phyloP scores from a whole-genome alignment of 2,329 filamentous ascomycete genomes.

The Parastagonospora avenae region DNA sequence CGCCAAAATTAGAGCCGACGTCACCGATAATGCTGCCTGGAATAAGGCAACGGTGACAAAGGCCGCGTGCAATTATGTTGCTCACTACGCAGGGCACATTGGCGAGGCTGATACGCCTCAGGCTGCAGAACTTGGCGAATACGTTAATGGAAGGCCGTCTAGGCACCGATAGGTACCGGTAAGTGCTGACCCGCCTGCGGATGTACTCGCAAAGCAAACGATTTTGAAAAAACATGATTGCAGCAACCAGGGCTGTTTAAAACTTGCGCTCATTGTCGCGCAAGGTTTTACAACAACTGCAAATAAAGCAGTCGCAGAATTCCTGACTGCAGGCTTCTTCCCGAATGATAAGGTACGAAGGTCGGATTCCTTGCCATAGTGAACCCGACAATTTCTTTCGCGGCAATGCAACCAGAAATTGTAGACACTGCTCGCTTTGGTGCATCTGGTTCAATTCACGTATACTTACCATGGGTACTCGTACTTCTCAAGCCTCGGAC shows the following conservation, averaged over 20 bases:
- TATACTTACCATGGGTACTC: constrained; percentile 22
- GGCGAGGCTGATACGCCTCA: constrained; percentile 5
- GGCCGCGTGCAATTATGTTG: constrained; percentile 22
- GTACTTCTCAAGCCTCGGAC: constrained; percentile 9
- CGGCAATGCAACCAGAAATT: constrained; percentile 44
- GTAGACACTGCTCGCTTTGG: constrained; percentile 39
- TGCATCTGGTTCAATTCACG: constrained; percentile 10
- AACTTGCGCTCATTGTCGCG: constrained; percentile 12
- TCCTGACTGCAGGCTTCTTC: no score
- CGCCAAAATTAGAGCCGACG: constrained; percentile 7
- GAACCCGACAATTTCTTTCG: constrained; percentile 42
- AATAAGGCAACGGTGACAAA: constrained; percentile 11
- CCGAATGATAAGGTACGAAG: no score
- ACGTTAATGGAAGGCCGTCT: constrained; percentile 22
- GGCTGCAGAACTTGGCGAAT: constrained; percentile 12
- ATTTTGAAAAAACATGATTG: neutral
- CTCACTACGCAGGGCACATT: constrained; percentile 22
- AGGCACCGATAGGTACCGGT: constrained; percentile 10
- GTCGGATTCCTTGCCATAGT: constrained; percentile 39
- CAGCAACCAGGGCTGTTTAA: constrained; percentile 27
- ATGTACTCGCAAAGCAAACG: neutral
- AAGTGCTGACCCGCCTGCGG: neutral
- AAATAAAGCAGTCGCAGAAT: constrained; percentile 1
- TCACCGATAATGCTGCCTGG: constrained; percentile 16
- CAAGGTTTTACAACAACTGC: constrained; percentile 22